Evolutionary conservation across 768 basidiomycete genomes (phyloP), one percentile per base, ranked within the genome.

Genomic region (Xanthoconium purpureum): DNA sequence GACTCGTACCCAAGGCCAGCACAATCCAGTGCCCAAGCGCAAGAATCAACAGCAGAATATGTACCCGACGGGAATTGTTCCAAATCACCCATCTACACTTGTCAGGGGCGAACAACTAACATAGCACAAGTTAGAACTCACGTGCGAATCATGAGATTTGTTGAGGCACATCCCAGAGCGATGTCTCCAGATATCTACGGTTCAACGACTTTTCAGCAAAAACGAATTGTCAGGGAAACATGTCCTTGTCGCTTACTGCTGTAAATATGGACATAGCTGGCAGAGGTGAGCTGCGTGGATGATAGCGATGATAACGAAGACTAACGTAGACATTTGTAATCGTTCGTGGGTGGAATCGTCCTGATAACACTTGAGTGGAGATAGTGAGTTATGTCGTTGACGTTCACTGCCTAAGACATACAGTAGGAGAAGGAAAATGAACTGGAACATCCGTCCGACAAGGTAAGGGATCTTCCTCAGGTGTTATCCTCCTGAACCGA

Each of bases 101-200:
- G 46, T 50, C 35, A 59, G 43, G 47, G 8, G 1, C 13, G 9
- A 40, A 29, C 8, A 20, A 11, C 3, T 7, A 8, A 38, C 1
- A 20, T 29, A 38, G 24, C 6, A 20, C 0, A 9, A 3, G 18
- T 35, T 3, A 44, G 9, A 33, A 51, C 69, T 53, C 51, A 71
- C 71, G 64, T 62, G 50, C 71, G 66, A 50, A 72, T 57, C 61
- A 72, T 63, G 44, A 70, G 18, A 47, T 72, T 72, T 18, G 49
- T 54, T 0, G 71, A 71, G 43, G 48, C 13, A 29, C 51, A 64
- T 24, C 54, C 66, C 2, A 70, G 28, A 24, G 35, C 52, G 24
- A 69, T 54, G 24, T 60, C 44, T 18, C 40, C 62, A 4, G 50
- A 3, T 9, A 63, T 5, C 69, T 72, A 42, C 11, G 6, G 24